Percentiles rank a stretch among this genome's conserved stretches.
Conservation (phyloP, 2,329 filamentous ascomycete genomes). For the Beauveria brongniartii region DNA sequence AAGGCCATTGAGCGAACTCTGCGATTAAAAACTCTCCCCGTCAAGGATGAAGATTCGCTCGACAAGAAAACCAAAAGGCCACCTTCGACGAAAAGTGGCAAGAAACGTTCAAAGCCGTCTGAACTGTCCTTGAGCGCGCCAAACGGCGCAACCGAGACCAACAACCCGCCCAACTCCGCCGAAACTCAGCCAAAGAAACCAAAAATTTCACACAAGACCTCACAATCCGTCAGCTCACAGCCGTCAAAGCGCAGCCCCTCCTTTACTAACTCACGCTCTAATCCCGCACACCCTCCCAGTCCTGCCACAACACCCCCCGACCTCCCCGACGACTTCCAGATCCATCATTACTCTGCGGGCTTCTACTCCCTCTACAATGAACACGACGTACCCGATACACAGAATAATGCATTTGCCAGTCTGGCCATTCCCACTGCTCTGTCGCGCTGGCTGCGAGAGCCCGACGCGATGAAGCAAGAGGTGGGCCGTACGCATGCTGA, state of each 20-base stretch:
- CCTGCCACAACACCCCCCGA: conserved; percentile 69
- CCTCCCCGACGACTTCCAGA: conserved; percentile 51
- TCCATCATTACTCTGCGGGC: conserved; percentile 64
- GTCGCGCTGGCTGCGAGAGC: conserved; percentile 70
- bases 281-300: conserved; percentile 57
- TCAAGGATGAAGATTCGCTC: conserved; percentile 38
- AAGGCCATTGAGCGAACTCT: conserved; percentile 66
- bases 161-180: conserved; percentile 38
- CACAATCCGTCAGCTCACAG: conserved; percentile 65
- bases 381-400: conserved; percentile 47
- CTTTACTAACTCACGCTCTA: conserved; percentile 52
- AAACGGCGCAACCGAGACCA: conserved; percentile 47
- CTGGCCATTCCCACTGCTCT: conserved; percentile 68
- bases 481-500: conserved; percentile 57
- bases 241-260: conserved; percentile 57
- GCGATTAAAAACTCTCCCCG: conserved; percentile 41
- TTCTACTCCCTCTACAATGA: conserved; percentile 70
- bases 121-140: conserved; percentile 62
- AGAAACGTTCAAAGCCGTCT: conserved; percentile 64
- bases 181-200: conserved; percentile 63
- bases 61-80: conserved; percentile 70
- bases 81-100: conserved; percentile 76
- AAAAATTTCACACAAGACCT: conserved; percentile 74
- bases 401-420: conserved; percentile 71
- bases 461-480: conserved; percentile 58